Evolutionary conservation across 164 flowering plant genomes (phyloP), one percentile per base, ranked within the genome.

Genomic region (Vitis amurensis): DNA sequence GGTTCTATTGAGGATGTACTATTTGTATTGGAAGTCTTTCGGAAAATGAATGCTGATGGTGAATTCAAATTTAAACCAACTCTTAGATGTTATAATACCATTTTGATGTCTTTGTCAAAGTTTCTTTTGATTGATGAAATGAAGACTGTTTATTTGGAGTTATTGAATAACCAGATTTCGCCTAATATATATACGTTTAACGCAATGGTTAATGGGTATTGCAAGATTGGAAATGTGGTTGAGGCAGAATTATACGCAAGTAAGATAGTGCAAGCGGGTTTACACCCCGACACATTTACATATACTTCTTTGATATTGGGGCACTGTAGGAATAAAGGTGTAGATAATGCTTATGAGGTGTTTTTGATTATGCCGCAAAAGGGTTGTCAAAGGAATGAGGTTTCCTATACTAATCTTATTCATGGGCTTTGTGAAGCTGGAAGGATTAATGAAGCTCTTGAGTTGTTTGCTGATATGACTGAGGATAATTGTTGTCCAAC

Each of bases 221-320:
- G 98, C 70, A 88, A 91, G 76, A 57, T 77, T 52, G 94, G 87
- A 48, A 75, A 88, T 78, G 82, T 93, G 48, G 72, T 19, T 12
- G 82, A 79, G 77, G 97, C 95, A 1, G 64, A 78, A 50, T 19
- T 82, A 68, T 90, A 85, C 75, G 59, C 89, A 64, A 85, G 91
- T 68, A 88, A 82, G 82, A 87, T 91, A 55, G 48, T 75, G 59
- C 86, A 81, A 59, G 85, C 86, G 0, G 93, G 93, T 59, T 77
- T 88, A 81, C 59, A 13, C 51, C 93, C 90, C 0, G 97, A 93
- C 74, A 78, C 87, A 1, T 85, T 83, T 78, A 91, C 94, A 1
- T 89, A 80, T 67, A 88, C 91, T 1, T 89, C 97, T 7, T 77
- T 91, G 78, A 85, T 93, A 16, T 75, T 89, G 70, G 97, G 97